Percentiles rank a stretch among this genome's conserved stretches.
Evolutionary conservation across 2,329 filamentous ascomycete species (phyloP).

Genomic region (Cordyceps cateniannulata): DNA sequence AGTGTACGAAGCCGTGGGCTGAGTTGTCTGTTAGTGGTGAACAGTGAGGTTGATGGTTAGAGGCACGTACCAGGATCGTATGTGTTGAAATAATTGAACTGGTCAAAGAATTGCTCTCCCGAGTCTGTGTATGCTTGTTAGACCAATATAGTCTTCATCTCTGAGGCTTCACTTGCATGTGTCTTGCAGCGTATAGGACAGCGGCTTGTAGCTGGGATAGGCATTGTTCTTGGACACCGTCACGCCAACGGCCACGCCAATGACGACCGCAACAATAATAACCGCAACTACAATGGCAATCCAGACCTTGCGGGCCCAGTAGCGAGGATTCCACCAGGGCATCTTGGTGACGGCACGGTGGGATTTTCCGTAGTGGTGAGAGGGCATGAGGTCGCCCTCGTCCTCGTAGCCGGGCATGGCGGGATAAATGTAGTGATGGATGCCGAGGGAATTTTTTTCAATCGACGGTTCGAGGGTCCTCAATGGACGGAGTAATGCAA

Average conservation of each 20-base stretch:
- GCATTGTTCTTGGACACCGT: constrained; percentile 31
- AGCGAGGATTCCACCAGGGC: constrained; percentile 40
- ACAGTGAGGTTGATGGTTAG: not conserved
- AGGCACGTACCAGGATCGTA: constrained; percentile 38
- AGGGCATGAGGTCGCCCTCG: constrained; percentile 15
- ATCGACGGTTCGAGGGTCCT: not conserved
- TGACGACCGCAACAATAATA: constrained; percentile 37
- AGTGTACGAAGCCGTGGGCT: constrained; percentile 47
- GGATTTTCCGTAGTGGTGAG: constrained; percentile 13
- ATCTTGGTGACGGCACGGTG: constrained; percentile 20
- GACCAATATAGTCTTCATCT: not conserved
- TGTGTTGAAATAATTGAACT: constrained; percentile 46
- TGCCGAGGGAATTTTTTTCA: not conserved
- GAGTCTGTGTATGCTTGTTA: constrained; percentile 34
- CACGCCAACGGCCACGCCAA: constrained; percentile 42
- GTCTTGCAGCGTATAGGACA: constrained; percentile 43
- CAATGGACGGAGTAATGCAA: not conserved
- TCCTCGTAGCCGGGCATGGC: constrained; percentile 18
- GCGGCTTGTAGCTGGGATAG: constrained; percentile 42
- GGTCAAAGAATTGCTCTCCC: constrained; percentile 45
- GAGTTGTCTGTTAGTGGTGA: constrained; percentile 8
- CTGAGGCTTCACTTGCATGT: constrained; percentile 35
- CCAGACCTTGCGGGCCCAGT: constrained; percentile 50
- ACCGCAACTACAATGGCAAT: constrained; percentile 31
- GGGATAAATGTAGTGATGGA: not conserved